Conservation (phyloP, 192 early-diverging fungal genomes). For the Linnemannia exigua region DNA sequence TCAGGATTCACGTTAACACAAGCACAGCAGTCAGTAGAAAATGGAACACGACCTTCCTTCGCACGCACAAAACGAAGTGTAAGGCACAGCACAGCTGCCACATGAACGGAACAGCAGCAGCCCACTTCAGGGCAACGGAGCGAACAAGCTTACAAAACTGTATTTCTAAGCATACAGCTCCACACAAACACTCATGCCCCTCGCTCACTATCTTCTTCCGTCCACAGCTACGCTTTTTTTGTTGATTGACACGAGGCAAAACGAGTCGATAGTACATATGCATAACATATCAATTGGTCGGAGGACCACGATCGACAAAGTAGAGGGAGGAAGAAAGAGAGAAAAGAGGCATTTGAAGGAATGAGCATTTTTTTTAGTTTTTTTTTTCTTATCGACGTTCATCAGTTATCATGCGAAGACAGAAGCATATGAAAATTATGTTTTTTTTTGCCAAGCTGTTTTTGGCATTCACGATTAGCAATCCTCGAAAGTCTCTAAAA, state of each 20-base stretch:
- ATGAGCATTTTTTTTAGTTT: not conserved
- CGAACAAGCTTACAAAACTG: not conserved
- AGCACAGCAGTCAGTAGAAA: not conserved
- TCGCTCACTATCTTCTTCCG: not conserved
- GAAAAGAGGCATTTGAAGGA: not conserved
- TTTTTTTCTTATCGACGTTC: not conserved
- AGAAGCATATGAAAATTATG: constrained; percentile 14
- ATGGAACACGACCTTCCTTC: not conserved
- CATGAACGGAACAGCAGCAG: not conserved
- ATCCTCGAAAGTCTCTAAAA: not conserved
- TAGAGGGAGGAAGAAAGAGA: too few species aligned
- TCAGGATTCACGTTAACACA: not conserved
- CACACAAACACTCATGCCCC: not conserved
- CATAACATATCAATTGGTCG: not conserved
- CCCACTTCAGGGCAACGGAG: not conserved
- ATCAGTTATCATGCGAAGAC: not conserved
- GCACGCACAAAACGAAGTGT: not conserved
- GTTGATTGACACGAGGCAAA: constrained; percentile 1
- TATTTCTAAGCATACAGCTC: constrained; percentile 22
- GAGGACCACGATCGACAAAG: not conserved
- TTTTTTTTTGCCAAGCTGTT: not conserved
- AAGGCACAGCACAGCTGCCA: not conserved
- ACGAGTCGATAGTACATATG: not conserved
- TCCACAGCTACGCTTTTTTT: not conserved
- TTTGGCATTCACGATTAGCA: constrained; percentile 23